These are phyloP conservation scores for Vaccinium myrtillus DNA, from an alignment of 148 eudicot genomes.

Conservation along the genomic window DNA sequence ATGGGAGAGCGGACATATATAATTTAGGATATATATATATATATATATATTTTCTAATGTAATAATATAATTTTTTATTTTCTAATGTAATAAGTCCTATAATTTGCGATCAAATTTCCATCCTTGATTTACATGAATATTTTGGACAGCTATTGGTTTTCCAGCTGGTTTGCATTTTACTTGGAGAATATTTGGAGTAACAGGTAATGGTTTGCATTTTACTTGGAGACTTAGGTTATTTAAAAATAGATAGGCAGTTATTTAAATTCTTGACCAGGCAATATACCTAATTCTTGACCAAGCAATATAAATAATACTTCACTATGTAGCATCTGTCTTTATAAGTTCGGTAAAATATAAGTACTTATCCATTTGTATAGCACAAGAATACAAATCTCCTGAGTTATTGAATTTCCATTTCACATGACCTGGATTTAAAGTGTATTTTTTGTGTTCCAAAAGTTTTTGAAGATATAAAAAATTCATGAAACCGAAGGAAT, in stretches of 20 bases:
- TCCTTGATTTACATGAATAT: no score
- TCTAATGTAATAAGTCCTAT: no score
- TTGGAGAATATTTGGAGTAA: conserved; percentile 13
- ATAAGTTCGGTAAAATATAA: not conserved
- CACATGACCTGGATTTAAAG: not conserved
- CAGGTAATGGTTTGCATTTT: conserved; percentile 10
- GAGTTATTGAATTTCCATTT: not conserved
- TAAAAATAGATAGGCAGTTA: not conserved
- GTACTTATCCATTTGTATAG: no score
- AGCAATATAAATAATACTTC: not conserved
- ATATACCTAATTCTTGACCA: not conserved
- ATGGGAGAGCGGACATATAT: no score
- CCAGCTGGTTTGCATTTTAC: conserved; percentile 16
- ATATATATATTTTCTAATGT: no score
- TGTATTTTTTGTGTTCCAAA: no score
- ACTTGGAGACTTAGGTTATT: not conserved
- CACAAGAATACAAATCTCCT: no score
- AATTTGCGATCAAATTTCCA: no score
- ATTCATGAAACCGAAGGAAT: not conserved
- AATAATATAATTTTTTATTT: no score
- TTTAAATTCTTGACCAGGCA: not conserved
- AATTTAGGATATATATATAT: no score
- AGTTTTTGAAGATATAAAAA: not conserved
- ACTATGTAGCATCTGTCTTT: no score
- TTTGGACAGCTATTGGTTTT: not conserved